Conservation (phyloP, 2,329 filamentous ascomycete species). For the Sphaerostilbella broomeana region DNA sequence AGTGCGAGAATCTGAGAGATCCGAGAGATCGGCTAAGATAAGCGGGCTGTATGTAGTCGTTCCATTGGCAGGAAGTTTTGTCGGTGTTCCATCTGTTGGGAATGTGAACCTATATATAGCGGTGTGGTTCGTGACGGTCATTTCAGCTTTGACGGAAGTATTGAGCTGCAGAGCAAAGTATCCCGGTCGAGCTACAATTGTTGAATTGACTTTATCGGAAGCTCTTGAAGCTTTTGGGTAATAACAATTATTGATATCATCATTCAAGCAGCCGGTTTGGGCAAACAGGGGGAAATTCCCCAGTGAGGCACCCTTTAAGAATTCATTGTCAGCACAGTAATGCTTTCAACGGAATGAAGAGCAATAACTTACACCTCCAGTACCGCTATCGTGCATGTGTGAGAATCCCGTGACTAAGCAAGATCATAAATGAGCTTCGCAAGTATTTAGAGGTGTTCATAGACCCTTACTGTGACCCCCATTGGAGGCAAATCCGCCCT, state of each 20-base stretch:
- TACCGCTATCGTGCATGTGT: slow-evolving; percentile 42
- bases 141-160: slow-evolving; percentile 53
- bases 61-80: slow-evolving; percentile 11
- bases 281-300: slow-evolving; percentile 48
- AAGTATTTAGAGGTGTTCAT: neutral
- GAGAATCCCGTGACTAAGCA: slow-evolving; percentile 41
- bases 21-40: slow-evolving; percentile 52
- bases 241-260: slow-evolving; percentile 42
- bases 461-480: slow-evolving; percentile 19
- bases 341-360: neutral
- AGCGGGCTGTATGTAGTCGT: slow-evolving; percentile 35
- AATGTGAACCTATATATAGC: slow-evolving; percentile 58
- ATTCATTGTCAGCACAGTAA: neutral
- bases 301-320: slow-evolving; percentile 33
- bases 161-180: slow-evolving; percentile 54
- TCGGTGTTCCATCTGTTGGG: slow-evolving; percentile 25
- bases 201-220: slow-evolving; percentile 41
- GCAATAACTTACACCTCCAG: slow-evolving; percentile 19
- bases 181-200: slow-evolving; percentile 51
- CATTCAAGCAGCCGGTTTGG: slow-evolving; percentile 39
- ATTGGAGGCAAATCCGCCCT: slow-evolving; percentile 45
- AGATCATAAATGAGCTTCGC: neutral
- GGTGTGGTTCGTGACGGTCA: slow-evolving; percentile 54
- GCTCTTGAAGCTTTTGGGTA: slow-evolving; percentile 44
- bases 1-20: slow-evolving; percentile 35